Base-by-base conservation (phyloP, 495 filamentous ascomycete species). In the Bacidia gigantensis region DNA sequence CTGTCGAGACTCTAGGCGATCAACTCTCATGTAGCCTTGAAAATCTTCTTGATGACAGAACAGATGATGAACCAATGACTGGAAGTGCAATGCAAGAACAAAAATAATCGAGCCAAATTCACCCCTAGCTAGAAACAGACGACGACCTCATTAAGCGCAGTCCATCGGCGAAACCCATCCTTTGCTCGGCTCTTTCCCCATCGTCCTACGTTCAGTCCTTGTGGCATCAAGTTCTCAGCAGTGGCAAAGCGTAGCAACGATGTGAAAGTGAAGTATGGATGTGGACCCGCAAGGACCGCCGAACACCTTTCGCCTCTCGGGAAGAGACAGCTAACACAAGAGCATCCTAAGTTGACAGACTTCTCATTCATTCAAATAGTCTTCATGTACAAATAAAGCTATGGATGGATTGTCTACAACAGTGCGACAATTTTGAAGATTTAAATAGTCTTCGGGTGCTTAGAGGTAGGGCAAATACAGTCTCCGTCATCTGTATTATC, bases 111-210 rank as follows among this genome's bases (percentile, higher is more conserved):
- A 24, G 44, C 43, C 43, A 12, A 46, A 47, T n/a, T 47, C 47
- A 24, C 32, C 24, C 29, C 17, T 50, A 38, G 32, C 47, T 50
- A 38, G 47, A 50, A 50, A 50, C 11, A 50, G 47, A 50, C 22
- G 47, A 17, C 18, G 22, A 21, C 41, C 41, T 44, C 41, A n/a
- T 44, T 44, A 50, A 50, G 47, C 47, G 47, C 47, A 35, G 29
- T 14, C 14, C 29, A 35, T 35, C 5, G 29, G 29, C 29, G 7
- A 35, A 14, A 35, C 7, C 29, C 29, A 35, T 35, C 29, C 29
- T 35, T 14, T 35, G 29, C 29, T 35, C 29, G 29, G 29, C 29
- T 35, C 29, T 35, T 35, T 14, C 29, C 29, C 29, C 29, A 14
- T 35, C 29, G 14, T 5, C 5, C 29, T 35, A 35, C 29, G 7